phyloP scores from a whole-genome alignment of 805 yeast species.

The Saccharomycopsis babjevae region DNA sequence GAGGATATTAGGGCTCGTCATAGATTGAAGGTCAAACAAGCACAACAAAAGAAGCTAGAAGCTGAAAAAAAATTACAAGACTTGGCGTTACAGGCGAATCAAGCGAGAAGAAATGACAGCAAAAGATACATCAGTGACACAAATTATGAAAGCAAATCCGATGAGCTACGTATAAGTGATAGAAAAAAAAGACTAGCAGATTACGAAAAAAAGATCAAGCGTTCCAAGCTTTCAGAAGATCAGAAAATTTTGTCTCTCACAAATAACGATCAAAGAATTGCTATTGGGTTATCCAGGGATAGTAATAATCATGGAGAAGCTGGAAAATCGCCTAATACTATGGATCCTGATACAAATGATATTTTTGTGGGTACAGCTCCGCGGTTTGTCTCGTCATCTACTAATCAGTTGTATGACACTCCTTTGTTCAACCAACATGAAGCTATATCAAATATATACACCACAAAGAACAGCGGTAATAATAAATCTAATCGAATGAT shows the following conservation, averaged over 20 bases:
- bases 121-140: background rate
- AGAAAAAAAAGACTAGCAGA: constrained; percentile 36
- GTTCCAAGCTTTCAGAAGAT: background rate
- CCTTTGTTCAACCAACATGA: constrained; percentile 48
- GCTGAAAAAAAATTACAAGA: constrained; percentile 42
- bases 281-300: constrained; percentile 35
- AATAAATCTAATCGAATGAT: background rate
- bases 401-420: constrained; percentile 40
- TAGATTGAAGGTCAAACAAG: constrained; percentile 37
- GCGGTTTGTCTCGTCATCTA: constrained; percentile 22
- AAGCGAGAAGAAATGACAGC: constrained; percentile 5
- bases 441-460: constrained; percentile 40
- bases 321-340: background rate
- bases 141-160: constrained; percentile 2
- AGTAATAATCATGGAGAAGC: background rate
- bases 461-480: constrained; percentile 25
- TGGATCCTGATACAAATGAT: background rate
- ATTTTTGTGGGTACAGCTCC: constrained; percentile 24
- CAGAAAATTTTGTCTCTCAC: background rate
- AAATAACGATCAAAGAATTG: constrained; percentile 44
- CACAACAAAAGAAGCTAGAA: constrained; percentile 38
- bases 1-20: constrained; percentile 44
- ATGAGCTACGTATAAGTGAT: constrained; percentile 27
- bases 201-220: constrained; percentile 37
- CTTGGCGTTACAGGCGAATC: constrained; percentile 41